Conservation (phyloP, 2,329 filamentous ascomycete genomes). For the Claviceps capensis region DNA sequence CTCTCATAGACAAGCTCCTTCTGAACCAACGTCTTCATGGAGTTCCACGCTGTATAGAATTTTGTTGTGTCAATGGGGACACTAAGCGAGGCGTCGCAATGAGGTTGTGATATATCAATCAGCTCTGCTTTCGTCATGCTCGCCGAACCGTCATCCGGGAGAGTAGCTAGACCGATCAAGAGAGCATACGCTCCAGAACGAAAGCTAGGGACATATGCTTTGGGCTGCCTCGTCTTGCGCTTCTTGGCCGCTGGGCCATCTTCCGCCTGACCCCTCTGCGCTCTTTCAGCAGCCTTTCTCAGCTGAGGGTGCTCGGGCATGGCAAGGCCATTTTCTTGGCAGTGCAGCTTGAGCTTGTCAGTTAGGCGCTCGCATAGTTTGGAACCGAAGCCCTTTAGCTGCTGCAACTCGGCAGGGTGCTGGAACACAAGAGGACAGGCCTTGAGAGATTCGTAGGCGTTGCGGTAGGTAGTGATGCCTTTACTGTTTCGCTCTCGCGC, state of each 20-base stretch:
- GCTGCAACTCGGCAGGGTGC: conserved; percentile 59
- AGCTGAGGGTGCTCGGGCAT: conserved; percentile 47
- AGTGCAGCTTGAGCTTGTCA: conserved; percentile 44
- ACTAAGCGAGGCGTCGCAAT: conserved; percentile 62
- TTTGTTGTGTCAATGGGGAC: conserved; percentile 52
- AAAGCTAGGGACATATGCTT: conserved; percentile 56
- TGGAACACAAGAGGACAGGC: conserved; percentile 56
- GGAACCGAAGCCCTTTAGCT: conserved; percentile 60
- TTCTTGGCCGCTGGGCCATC: conserved; percentile 33
- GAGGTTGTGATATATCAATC: conserved; percentile 54
- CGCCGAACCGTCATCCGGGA: conserved; percentile 35
- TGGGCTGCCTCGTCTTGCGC: conserved; percentile 40
- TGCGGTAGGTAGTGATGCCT: conserved; percentile 56
- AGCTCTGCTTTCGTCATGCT: conserved; percentile 56
- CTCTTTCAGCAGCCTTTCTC: conserved; percentile 23
- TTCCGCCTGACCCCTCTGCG: conserved; percentile 20
- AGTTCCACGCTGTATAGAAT: conserved; percentile 71
- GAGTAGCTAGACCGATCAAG: conserved; percentile 48
- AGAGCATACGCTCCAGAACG: conserved; percentile 66
- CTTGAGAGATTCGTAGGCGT: conserved; percentile 65
- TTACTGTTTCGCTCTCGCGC: conserved; percentile 58
- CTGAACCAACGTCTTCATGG: conserved; percentile 60
- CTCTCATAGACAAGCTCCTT: conserved; percentile 64
- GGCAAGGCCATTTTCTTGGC: conserved; percentile 50
- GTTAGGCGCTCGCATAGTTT: conserved; percentile 59